These are phyloP conservation scores for Apiospora arundinis DNA, from an alignment of 2,329 filamentous ascomycete species.

Conservation along the genomic window DNA sequence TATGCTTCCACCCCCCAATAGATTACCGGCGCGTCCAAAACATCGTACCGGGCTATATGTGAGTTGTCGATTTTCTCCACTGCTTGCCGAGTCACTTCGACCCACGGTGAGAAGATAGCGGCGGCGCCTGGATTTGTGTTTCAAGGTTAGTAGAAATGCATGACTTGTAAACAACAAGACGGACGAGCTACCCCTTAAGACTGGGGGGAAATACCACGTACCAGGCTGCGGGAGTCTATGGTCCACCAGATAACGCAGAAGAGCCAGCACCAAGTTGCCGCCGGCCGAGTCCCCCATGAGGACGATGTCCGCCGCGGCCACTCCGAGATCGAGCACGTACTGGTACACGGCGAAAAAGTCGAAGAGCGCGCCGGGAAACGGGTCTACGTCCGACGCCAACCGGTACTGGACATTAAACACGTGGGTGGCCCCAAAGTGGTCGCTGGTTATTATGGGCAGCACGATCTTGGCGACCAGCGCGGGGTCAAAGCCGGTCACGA, in stretches of 20 bases:
- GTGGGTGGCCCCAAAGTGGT: slow-evolving; percentile 25
- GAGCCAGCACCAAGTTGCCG: slow-evolving; percentile 29
- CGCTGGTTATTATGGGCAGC: slow-evolving; percentile 17
- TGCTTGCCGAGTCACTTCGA: slow-evolving; percentile 25
- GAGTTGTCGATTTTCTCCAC: slow-evolving; percentile 19
- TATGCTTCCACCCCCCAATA: slow-evolving; percentile 35
- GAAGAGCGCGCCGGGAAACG: slow-evolving; percentile 32
- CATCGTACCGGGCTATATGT: slow-evolving; percentile 26
- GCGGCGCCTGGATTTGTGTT: slow-evolving; percentile 21
- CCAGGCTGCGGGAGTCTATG: slow-evolving; percentile 27
- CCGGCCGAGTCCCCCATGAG: slow-evolving; percentile 32
- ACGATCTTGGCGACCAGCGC: slow-evolving; percentile 14
- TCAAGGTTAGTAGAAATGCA: too few relatives aligned
- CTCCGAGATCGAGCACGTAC: slow-evolving; percentile 29
- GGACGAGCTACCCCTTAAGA: too few relatives aligned
- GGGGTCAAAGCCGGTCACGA: slow-evolving; percentile 29
- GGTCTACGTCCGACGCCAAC: slow-evolving; percentile 22
- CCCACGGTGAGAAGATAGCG: slow-evolving; percentile 32
- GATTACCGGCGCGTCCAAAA: slow-evolving; percentile 29
- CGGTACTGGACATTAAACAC: slow-evolving; percentile 30
- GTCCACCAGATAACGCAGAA: slow-evolving; percentile 30
- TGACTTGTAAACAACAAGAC: too few relatives aligned
- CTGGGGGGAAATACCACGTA: slow-evolving; percentile 16
- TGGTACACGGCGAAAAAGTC: slow-evolving; percentile 28
- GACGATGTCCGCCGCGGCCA: slow-evolving; percentile 28